Evolutionary conservation across 1,139 yeast genomes (phyloP), one percentile per base, ranked within the genome.

Genomic region (Kazachstania sp.): DNA sequence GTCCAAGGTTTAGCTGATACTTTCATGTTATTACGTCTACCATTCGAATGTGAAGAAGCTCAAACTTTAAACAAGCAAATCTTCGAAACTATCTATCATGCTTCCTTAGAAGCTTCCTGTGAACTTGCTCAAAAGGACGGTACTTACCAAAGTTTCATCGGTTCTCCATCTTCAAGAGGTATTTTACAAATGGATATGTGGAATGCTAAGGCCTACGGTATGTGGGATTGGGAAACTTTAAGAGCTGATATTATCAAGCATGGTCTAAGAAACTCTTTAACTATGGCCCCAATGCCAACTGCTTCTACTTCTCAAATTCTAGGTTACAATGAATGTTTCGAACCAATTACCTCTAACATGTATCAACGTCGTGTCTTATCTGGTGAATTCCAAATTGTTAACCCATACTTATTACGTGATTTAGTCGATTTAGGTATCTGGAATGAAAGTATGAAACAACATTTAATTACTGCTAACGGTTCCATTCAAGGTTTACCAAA

Each of bases 231-330:
- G 95, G 85, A 78, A 55, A 56, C 69, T 15, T 69, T 86, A 60
- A 86, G 85, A 69, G 73, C 68, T 31, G 72, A 79, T 47, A 67
- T 86, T 57, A 72, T 72, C 52, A 69, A 71, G 59, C 70, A 78
- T 62, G 96, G 96, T 45, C 57, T 86, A 50, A 73, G 95, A 61
- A 86, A 86, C 73, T 86, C 95, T 15, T 70, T 86, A 58, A 71
- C 87, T 48, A 86, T 86, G 48, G 96, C 95, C 3, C 95, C 95
- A 43, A 86, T 86, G 96, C 96, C 96, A 40, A 86, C 96, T 30
- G 95, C 95, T 2, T 86, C 95, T 2, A 86, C 96, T 1, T 87
- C 95, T 16, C 95, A 86, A 69, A 86, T 86, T 51, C 73, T 86
- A 54, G 96, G 95, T 39, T 83, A 78, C 72, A 87, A 83, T 61